phyloP scores from a whole-genome alignment of 2,329 filamentous ascomycete species.

The Leptographium radiaticola region DNA sequence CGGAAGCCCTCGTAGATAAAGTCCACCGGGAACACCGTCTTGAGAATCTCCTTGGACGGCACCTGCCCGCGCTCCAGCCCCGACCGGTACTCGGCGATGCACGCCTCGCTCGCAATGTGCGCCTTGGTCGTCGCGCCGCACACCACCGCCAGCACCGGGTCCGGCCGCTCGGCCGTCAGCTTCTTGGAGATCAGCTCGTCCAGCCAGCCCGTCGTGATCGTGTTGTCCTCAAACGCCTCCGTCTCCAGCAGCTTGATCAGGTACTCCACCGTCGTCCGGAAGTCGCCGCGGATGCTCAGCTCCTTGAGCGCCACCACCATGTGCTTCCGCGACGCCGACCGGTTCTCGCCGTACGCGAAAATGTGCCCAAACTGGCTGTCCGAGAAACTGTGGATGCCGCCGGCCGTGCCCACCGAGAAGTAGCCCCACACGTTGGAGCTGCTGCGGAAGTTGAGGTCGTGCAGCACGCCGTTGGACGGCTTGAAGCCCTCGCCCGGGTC shows the following conservation, averaged over 20 bases:
- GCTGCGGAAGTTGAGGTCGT: constrained; percentile 97
- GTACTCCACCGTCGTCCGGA: constrained; percentile 96
- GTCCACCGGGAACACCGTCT: constrained; percentile 93
- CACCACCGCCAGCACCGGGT: constrained; percentile 85
- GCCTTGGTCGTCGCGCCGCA: constrained; percentile 93
- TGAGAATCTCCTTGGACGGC: constrained; percentile 88
- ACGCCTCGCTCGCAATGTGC: constrained; percentile 83
- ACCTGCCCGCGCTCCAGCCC: constrained; percentile 96
- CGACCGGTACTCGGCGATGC: constrained; percentile 73
- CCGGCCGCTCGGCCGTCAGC: constrained; percentile 87
- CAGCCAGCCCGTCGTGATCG: constrained; percentile 96
- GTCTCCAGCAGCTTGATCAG: constrained; percentile 98
- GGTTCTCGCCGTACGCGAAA: constrained; percentile 96
- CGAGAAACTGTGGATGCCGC: constrained; percentile 97
- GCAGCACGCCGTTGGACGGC: constrained; percentile 96
- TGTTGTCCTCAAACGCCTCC: constrained; percentile 96
- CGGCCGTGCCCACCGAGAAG: constrained; percentile 93
- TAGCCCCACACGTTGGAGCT: constrained; percentile 99
- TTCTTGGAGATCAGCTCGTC: constrained; percentile 98
- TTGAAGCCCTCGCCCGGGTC: constrained; percentile 99
- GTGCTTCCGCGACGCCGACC: constrained; percentile 90
- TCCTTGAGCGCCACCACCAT: constrained; percentile 99
- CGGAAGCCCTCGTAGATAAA: constrained; percentile 96
- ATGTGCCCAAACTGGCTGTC: constrained; percentile 99
- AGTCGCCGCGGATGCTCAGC: constrained; percentile 97